Percentiles rank a stretch among this genome's conserved stretches.
These are phyloP conservation scores for Vicia faba DNA, from an alignment of 306 rosid species.

Conservation along the genomic window DNA sequence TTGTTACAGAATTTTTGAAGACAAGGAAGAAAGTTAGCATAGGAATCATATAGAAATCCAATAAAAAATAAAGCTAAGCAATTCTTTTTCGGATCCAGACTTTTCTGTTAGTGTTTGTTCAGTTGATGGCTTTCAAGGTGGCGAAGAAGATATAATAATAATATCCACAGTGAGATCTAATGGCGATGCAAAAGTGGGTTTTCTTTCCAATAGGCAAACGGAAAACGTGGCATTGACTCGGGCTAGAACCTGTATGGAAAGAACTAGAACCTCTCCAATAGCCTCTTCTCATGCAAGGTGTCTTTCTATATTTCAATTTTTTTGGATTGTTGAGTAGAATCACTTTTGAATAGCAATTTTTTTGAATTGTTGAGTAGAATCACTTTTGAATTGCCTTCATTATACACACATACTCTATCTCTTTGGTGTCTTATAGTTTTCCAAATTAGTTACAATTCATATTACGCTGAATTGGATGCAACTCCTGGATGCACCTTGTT, in stretches of 20 bases:
- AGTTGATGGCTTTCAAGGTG: constrained; percentile 79
- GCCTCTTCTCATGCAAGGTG: too few species aligned
- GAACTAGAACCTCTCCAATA: too few species aligned
- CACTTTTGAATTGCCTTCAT: too few species aligned
- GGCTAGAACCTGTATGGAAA: too few species aligned
- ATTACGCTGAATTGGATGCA: not conserved
- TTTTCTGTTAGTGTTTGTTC: constrained; percentile 59
- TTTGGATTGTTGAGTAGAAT: too few species aligned
- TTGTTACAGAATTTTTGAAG: constrained; percentile 35
- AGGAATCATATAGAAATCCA: constrained; percentile 72
- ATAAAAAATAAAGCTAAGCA: constrained; percentile 40
- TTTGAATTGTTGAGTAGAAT: too few species aligned
- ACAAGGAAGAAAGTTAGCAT: constrained; percentile 53
- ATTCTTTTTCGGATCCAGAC: not conserved
- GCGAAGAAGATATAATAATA: constrained; percentile 64
- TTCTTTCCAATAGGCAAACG: constrained; percentile 54
- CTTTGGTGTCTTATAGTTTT: not conserved
- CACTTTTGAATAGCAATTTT: too few species aligned
- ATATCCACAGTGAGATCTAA: constrained; percentile 53
- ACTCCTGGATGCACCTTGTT: constrained; percentile 41
- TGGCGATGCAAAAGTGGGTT: constrained; percentile 49
- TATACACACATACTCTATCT: too few species aligned
- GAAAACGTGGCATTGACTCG: constrained; percentile 67
- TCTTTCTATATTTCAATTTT: too few species aligned
- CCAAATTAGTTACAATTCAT: not conserved